Percentiles rank a stretch among this genome's conserved stretches.
Evolutionary conservation across 2,329 filamentous ascomycete genomes (phyloP).

Genomic region (Phyllosticta citriasiana): DNA sequence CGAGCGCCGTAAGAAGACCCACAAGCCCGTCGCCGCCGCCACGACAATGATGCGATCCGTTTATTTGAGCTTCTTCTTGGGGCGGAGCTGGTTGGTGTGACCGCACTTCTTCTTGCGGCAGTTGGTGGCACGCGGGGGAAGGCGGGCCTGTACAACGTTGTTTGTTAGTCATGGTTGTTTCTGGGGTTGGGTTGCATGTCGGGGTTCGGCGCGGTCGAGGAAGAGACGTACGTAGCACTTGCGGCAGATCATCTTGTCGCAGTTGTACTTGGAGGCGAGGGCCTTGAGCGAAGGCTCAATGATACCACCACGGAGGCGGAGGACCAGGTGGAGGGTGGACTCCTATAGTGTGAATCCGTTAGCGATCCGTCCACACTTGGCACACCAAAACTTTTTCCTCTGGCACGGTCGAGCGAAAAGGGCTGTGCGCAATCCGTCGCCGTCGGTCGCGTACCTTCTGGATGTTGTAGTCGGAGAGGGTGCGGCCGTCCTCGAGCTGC

Average conservation of each 20-base stretch:
- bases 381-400: neutral
- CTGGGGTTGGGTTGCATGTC: neutral
- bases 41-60: constrained; percentile 35
- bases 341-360: constrained; percentile 47
- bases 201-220: neutral
- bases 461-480: constrained; percentile 97
- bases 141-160: constrained; percentile 49
- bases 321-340: constrained; percentile 95
- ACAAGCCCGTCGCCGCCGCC: constrained; percentile 17
- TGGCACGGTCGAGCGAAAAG: neutral
- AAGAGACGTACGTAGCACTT: constrained; percentile 87
- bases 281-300: constrained; percentile 97
- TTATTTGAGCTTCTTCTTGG: constrained; percentile 99
- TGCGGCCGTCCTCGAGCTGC: constrained; percentile 97
- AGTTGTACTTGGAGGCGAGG: constrained; percentile 99
- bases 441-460: constrained; percentile 68
- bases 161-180: neutral
- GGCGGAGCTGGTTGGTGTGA: constrained; percentile 99
- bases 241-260: constrained; percentile 99
- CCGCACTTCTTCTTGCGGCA: constrained; percentile 99
- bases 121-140: constrained; percentile 98
- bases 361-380: neutral
- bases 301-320: constrained; percentile 98
- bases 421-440: neutral
- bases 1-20: constrained; percentile 13